These are phyloP conservation scores for Dalechampia spathulata DNA, from an alignment of 441 rosid species.

Conservation along the genomic window DNA sequence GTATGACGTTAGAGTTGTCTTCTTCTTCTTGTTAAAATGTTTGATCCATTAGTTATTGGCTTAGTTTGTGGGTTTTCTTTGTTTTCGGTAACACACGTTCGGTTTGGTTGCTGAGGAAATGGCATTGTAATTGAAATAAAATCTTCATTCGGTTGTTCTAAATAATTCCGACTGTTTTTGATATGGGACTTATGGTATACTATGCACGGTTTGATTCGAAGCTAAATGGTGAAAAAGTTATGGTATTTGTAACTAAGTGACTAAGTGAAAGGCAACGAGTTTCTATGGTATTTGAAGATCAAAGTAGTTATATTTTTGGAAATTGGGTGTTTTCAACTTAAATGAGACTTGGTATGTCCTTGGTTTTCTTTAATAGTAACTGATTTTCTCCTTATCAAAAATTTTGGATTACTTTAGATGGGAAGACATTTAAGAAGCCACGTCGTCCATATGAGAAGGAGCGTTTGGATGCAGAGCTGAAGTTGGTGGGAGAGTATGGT, in stretches of 20 bases:
- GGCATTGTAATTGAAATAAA: not conserved
- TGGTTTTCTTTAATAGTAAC: not conserved
- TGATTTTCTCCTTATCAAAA: not conserved
- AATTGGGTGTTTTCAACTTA: too few relatives aligned
- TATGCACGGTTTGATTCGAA: too few relatives aligned
- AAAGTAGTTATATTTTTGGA: too few relatives aligned
- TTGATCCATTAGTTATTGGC: not conserved
- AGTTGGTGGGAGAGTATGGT: conserved; percentile 77
- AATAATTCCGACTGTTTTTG: not conserved
- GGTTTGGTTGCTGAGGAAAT: not conserved
- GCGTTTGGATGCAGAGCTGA: conserved; percentile 79
- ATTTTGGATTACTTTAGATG: conserved; percentile 36
- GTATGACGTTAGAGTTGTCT: not conserved
- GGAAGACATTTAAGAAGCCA: conserved; percentile 90
- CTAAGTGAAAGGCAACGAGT: too few relatives aligned
- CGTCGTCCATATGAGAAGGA: conserved; percentile 94
- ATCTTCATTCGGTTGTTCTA: too few relatives aligned
- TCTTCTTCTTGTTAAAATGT: too few relatives aligned
- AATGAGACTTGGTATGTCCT: too few relatives aligned
- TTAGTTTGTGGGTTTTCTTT: not conserved
- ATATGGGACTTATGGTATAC: too few relatives aligned
- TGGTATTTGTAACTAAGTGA: too few relatives aligned
- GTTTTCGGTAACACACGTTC: not conserved
- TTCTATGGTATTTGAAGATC: too few relatives aligned
- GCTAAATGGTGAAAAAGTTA: too few relatives aligned